Evolutionary conservation across 202 grass and related monocot species (phyloP), one percentile per base, ranked within the genome.

Genomic region (Musa balbisiana): DNA sequence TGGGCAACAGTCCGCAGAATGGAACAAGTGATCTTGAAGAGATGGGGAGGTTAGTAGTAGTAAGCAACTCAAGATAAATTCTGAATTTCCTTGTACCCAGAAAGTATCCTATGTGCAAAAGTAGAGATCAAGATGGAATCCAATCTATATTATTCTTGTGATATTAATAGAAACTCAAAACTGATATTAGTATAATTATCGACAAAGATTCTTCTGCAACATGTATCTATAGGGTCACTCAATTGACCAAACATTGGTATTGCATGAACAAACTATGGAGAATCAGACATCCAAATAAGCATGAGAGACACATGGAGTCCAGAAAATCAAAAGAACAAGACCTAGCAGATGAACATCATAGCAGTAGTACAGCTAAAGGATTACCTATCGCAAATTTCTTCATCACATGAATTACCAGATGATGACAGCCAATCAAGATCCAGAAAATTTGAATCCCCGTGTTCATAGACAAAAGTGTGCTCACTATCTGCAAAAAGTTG

Each of bases 371-470:
- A 0, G 60, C 43, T 78, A 50, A 67, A 58, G 21, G 26, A 23
- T 79, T 56, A 79, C 77, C 77, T 79, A 20, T 71, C 77, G 60
- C 12, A 60, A 79, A 49, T 69, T 79, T 71, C 66, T 53, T 60
- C 77, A n/a, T 79, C 77, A 51, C 77, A 79, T 17, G 77, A 79
- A 79, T 71, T 59, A 50, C 77, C 66, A 70, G 66, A 79, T 50
- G 77, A 79, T 54, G 77, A 79, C 54, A 79, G 66, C 66, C 53
- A 79, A 59, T 79, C 77, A 60, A 79, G 65, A 51, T 71, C 65
- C 29, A 79, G 53, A 69, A 79, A 79, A 70, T 71, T 79, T 25
- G 77, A 79, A 56, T 79, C 77, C 13, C 77, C 66, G 25, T 50
- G 67, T 79, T 71, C 77, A 70, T 71, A 69, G 51, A 70, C 54